phyloP scores from a whole-genome alignment of 495 filamentous ascomycete genomes.

The Ramalina peruviana region DNA sequence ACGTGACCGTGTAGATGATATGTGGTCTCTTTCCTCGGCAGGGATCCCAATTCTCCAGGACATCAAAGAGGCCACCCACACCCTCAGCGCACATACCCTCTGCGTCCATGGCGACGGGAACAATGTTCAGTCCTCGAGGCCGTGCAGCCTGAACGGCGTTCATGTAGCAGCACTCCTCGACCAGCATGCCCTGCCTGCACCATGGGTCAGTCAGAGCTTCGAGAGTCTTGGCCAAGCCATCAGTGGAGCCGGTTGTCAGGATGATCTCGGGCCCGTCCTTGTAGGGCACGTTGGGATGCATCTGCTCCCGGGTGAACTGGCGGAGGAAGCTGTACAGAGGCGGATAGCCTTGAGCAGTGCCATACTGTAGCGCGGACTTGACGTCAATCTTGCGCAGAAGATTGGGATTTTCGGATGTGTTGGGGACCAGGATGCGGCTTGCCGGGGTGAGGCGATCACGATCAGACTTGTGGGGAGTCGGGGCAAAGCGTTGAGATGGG shows the following conservation, averaged over 20 bases:
- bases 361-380: constrained; percentile 74
- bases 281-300: constrained; percentile 75
- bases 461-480: constrained; percentile 43
- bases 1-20: constrained; percentile 84
- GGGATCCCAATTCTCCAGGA: constrained; percentile 69
- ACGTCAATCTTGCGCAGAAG: constrained; percentile 60
- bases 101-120: constrained; percentile 59
- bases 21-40: constrained; percentile 60
- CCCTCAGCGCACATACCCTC: constrained; percentile 60
- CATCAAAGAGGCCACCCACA: constrained; percentile 57
- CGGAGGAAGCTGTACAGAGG: constrained; percentile 61
- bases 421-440: constrained; percentile 55
- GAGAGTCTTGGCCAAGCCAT: constrained; percentile 67
- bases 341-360: constrained; percentile 59
- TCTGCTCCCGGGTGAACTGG: constrained; percentile 58
- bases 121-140: constrained; percentile 58
- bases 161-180: constrained; percentile 68
- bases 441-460: constrained; percentile 25
- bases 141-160: constrained; percentile 50
- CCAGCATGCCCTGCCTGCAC: constrained; percentile 60
- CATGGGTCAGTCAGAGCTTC: constrained; percentile 60
- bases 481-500: constrained; percentile 56
- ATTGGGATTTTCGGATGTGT: constrained; percentile 39
- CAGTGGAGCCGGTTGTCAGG: constrained; percentile 66
- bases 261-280: constrained; percentile 58